A percentile compares a stretch with the other conserved stretches of the same genome.
Conservation (phyloP, 495 filamentous ascomycete species). For the Podospora appendiculata region DNA sequence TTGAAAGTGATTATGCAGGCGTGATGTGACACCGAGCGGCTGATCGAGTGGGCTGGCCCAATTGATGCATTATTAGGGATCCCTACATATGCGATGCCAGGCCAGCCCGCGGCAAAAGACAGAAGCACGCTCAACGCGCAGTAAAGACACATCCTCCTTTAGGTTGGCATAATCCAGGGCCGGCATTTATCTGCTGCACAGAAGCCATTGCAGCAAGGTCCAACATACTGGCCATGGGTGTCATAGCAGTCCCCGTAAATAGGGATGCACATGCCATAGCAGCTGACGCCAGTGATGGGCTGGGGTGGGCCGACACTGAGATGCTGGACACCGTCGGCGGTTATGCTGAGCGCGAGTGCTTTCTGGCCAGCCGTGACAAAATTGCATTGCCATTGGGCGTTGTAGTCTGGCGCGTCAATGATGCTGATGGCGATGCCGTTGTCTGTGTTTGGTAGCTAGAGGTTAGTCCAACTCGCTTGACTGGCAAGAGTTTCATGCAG, state of each 20-base stretch:
- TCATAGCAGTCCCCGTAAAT: slow-evolving; percentile 18
- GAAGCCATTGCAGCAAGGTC: slow-evolving; percentile 21
- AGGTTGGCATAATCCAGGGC: slow-evolving; percentile 15
- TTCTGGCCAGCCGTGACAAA: slow-evolving; percentile 14
- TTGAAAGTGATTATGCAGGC: no score
- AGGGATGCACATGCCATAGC: slow-evolving; percentile 17
- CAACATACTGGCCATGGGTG: slow-evolving; percentile 16
- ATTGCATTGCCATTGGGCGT: slow-evolving; percentile 15
- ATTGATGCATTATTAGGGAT: no score
- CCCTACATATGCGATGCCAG: no score
- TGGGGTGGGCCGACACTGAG: slow-evolving; percentile 22
- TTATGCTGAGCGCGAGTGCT: slow-evolving; percentile 14
- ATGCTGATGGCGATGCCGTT: slow-evolving; percentile 18
- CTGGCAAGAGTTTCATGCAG: not conserved
- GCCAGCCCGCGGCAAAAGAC: no score
- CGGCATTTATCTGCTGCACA: slow-evolving; percentile 25
- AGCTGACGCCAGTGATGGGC: slow-evolving; percentile 19
- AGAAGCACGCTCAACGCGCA: no score
- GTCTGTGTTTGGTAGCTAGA: slow-evolving; percentile 2
- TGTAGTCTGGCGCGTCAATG: slow-evolving; percentile 23
- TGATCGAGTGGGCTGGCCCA: no score
- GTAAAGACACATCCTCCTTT: not conserved
- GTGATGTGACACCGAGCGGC: no score
- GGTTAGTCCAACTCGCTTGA: no score
- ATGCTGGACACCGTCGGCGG: slow-evolving; percentile 10